These are phyloP conservation scores for Salix dunnii DNA, from an alignment of 345 rosid genomes.

Conservation along the genomic window DNA sequence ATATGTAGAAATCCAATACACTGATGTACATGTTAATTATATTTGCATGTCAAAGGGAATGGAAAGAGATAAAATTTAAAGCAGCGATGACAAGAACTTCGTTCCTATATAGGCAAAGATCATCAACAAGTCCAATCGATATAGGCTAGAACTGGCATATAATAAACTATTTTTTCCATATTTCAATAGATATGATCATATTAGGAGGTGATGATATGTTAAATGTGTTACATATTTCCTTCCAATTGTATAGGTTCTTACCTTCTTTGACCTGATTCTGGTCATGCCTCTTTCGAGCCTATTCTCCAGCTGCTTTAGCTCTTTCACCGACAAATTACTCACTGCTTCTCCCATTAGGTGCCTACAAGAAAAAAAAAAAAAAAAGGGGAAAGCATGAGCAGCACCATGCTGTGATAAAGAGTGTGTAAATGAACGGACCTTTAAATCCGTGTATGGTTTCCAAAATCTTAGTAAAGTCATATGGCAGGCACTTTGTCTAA, in stretches of 20 bases:
- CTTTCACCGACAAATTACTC: slow-evolving; percentile 75
- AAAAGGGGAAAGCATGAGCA: background rate
- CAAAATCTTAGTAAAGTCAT: background rate
- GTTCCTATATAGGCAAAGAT: no score
- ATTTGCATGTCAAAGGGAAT: background rate
- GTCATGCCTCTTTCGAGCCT: slow-evolving; percentile 93
- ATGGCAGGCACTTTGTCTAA: background rate
- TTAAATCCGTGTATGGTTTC: background rate
- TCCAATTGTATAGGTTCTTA: slow-evolving; percentile 4
- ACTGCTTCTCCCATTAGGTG: slow-evolving; percentile 88
- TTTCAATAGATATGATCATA: no score
- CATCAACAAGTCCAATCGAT: no score
- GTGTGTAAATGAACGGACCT: background rate
- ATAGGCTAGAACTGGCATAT: no score
- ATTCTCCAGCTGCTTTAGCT: slow-evolving; percentile 91
- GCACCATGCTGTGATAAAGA: background rate
- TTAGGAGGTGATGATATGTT: background rate
- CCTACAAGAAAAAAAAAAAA: slow-evolving; percentile 36
- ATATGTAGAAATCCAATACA: background rate
- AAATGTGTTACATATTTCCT: background rate
- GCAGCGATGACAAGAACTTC: background rate
- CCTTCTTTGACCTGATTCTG: slow-evolving; percentile 95
- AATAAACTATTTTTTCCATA: no score
- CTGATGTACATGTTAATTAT: background rate
- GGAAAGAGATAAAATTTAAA: background rate